Percentiles rank a stretch among this genome's conserved stretches.
Evolutionary conservation across 495 filamentous ascomycete species (phyloP).

Genomic region (Chaetomidium leptoderma): DNA sequence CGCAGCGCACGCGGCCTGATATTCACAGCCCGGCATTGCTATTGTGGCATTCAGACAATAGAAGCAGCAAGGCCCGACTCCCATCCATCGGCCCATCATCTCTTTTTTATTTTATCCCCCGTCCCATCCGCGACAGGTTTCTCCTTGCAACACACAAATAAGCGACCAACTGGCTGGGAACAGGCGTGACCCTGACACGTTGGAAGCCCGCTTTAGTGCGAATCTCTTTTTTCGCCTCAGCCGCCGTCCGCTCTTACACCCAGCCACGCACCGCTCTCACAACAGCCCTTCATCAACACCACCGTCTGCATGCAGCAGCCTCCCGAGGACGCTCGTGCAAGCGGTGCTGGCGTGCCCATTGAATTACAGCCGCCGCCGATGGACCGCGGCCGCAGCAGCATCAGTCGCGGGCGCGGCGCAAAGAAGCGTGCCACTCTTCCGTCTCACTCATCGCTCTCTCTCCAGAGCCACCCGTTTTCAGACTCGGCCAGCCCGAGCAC

Average conservation of each 20-base stretch:
- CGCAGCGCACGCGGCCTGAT: constrained; percentile 15
- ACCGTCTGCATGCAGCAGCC: constrained; percentile 11
- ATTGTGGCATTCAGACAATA: constrained; percentile 13
- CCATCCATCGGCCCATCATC: not conserved
- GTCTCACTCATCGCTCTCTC: constrained; percentile 15
- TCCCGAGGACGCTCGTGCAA: not conserved
- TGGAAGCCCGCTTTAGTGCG: constrained; percentile 29
- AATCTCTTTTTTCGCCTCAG: constrained; percentile 35
- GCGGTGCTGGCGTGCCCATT: constrained; percentile 12
- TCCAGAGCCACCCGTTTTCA: not conserved
- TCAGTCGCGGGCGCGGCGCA: constrained; percentile 29
- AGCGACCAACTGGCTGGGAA: constrained; percentile 7
- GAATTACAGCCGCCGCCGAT: constrained; percentile 26
- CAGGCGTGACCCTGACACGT: constrained; percentile 34
- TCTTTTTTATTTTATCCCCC: not conserved
- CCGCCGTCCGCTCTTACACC: constrained; percentile 8
- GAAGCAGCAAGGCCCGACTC: no score
- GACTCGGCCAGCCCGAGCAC: constrained; percentile 10
- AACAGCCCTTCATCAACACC: not conserved
- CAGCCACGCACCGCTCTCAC: constrained; percentile 6
- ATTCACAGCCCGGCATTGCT: constrained; percentile 12
- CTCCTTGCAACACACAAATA: not conserved
- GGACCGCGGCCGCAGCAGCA: constrained; percentile 30
- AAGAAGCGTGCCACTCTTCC: constrained; percentile 30
- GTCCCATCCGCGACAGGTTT: not conserved